Evolutionary conservation across 768 basidiomycete genomes (phyloP).

Genomic region (Hirschioporus abietinus): DNA sequence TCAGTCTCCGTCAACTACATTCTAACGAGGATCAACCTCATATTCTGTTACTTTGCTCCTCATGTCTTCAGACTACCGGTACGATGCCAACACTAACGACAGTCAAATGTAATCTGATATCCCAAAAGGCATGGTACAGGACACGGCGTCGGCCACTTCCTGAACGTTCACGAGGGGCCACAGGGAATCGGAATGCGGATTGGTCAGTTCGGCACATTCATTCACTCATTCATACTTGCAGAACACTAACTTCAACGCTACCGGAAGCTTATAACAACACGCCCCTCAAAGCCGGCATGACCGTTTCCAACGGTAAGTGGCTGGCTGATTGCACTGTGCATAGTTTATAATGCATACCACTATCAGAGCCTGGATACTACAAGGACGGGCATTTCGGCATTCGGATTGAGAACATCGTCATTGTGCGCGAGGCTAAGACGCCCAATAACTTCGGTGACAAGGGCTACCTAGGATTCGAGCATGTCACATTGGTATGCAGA

Average conservation of each 20-base stretch:
- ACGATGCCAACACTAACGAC: constrained; percentile 9
- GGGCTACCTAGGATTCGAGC: constrained; percentile 81
- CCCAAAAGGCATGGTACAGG: constrained; percentile 77
- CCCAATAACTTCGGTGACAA: constrained; percentile 76
- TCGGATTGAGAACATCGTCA: constrained; percentile 85
- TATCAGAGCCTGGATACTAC: constrained; percentile 83
- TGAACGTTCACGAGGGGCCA: constrained; percentile 91
- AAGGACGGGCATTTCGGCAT: constrained; percentile 89
- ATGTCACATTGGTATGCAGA: constrained; percentile 72
- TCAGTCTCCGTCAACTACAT: constrained; percentile 26
- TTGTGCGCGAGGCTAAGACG: constrained; percentile 68
- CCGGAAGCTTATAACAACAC: constrained; percentile 59
- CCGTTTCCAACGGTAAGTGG: constrained; percentile 69
- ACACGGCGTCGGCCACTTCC: constrained; percentile 90
- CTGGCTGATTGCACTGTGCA: neutral
- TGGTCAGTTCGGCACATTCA: constrained; percentile 43
- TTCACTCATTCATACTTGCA: constrained; percentile 36
- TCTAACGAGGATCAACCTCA: constrained; percentile 5
- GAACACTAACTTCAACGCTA: neutral
- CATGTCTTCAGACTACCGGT: constrained; percentile 50
- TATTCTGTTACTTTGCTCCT: neutral
- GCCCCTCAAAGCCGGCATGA: constrained; percentile 78
- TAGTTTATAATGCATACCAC: neutral
- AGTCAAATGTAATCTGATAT: constrained; percentile 1
- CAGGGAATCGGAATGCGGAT: constrained; percentile 47